Percentiles rank a stretch among this genome's conserved stretches.
phyloP scores from a whole-genome alignment of 352 stramenopile genomes.

The Thraustochytrium striatum region DNA sequence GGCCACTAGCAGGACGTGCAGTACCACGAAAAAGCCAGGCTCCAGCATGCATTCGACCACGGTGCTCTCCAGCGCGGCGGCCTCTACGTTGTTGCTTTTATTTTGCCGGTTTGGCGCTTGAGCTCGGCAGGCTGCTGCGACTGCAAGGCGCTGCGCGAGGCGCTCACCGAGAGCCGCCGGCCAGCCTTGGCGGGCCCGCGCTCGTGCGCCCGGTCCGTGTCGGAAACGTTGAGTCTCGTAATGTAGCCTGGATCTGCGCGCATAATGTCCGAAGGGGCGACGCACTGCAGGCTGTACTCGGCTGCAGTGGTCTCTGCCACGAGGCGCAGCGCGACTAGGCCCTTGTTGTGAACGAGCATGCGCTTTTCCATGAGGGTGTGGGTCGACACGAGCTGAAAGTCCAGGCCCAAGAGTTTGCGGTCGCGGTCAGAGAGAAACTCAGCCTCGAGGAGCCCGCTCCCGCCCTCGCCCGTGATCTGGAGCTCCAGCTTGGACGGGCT shows the following conservation, averaged over 20 bases:
- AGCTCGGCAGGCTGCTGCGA: too few relatives aligned
- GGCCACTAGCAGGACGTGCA: slow-evolving; percentile 18
- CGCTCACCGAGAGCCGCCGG: background rate
- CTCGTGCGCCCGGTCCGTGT: too few relatives aligned
- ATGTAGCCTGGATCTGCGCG: background rate
- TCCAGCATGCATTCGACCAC: slow-evolving; percentile 39
- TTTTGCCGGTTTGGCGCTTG: too few relatives aligned
- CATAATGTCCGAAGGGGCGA: background rate
- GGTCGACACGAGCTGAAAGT: slow-evolving; percentile 45
- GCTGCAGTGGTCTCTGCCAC: slow-evolving; percentile 17
- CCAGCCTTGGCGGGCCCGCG: too few relatives aligned
- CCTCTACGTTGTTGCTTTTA: too few relatives aligned
- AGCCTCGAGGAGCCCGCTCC: slow-evolving; percentile 1
- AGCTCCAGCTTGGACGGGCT: background rate
- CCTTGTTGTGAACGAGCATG: slow-evolving; percentile 25
- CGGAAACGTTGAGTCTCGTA: background rate
- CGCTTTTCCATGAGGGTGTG: slow-evolving; percentile 40
- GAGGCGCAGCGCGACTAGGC: slow-evolving; percentile 19
- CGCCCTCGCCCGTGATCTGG: background rate
- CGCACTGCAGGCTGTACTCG: slow-evolving; percentile 5
- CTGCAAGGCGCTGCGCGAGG: too few relatives aligned
- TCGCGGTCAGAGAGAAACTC: slow-evolving; percentile 47
- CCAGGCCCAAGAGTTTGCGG: slow-evolving; percentile 7
- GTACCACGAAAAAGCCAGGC: slow-evolving; percentile 1
- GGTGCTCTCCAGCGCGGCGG: too few relatives aligned